Percentiles rank a stretch among this genome's conserved stretches.
Conservation (phyloP, 2,329 filamentous ascomycete species). For the Epichloe typhina region DNA sequence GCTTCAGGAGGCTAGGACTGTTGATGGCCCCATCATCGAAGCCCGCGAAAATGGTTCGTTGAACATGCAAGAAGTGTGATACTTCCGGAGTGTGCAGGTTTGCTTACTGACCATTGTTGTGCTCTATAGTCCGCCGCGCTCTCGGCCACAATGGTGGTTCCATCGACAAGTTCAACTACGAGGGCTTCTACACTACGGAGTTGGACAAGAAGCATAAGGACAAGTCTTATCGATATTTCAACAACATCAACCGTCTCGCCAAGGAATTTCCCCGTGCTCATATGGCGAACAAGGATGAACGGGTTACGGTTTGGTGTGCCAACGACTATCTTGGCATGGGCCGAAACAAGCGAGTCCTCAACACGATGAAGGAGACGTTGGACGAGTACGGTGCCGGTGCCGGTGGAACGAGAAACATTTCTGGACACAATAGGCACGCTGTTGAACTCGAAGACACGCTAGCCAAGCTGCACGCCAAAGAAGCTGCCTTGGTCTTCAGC, state of each 20-base stretch:
- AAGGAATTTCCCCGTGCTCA: slow-evolving; percentile 94
- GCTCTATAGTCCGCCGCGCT: neutral
- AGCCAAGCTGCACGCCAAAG: slow-evolving; percentile 82
- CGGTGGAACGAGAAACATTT: slow-evolving; percentile 93
- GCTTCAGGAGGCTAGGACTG: slow-evolving; percentile 62
- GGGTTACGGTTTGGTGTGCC: slow-evolving; percentile 96
- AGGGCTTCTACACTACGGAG: slow-evolving; percentile 75
- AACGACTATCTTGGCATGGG: slow-evolving; percentile 99
- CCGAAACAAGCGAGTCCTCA: slow-evolving; percentile 72
- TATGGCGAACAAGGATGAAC: slow-evolving; percentile 69
- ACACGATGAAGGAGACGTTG: slow-evolving; percentile 86
- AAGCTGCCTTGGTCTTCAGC: slow-evolving; percentile 84
- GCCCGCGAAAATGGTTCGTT: slow-evolving; percentile 37
- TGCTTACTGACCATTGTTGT: neutral
- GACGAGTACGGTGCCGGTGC: slow-evolving; percentile 92
- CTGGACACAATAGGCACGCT: slow-evolving; percentile 92
- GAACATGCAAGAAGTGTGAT: neutral
- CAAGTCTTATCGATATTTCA: slow-evolving; percentile 99
- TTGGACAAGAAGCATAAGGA: slow-evolving; percentile 99
- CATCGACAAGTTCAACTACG: slow-evolving; percentile 68
- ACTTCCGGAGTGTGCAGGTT: neutral
- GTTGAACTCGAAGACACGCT: slow-evolving; percentile 70
- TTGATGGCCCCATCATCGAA: slow-evolving; percentile 45
- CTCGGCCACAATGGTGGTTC: neutral
- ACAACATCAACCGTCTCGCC: slow-evolving; percentile 98